phyloP scores from a whole-genome alignment of 129 eudicot species.

The Apium graveolens region DNA sequence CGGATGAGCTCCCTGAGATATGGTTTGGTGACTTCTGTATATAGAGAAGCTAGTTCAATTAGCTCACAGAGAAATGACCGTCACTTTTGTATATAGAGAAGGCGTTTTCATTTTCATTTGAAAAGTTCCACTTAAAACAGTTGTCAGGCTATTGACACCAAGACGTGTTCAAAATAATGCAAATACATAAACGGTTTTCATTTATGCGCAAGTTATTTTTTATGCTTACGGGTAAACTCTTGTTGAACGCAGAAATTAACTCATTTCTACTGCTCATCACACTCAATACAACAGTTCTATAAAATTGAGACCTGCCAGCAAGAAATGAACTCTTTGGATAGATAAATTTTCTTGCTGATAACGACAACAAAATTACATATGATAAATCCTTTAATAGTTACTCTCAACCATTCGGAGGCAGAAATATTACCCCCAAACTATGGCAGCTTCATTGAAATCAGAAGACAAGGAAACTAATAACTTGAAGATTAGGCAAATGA shows the following conservation, averaged over 20 bases:
- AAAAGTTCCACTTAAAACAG: no score
- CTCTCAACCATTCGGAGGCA: not conserved
- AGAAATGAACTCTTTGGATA: not conserved
- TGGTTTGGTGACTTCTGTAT: no score
- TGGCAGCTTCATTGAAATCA: not conserved
- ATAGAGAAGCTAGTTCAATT: no score
- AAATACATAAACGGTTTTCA: no score
- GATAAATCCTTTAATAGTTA: not conserved
- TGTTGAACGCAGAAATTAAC: no score
- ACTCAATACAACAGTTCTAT: not conserved
- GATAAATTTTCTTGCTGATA: not conserved
- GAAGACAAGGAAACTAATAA: not conserved
- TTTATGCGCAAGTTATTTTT: no score
- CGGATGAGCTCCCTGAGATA: no score
- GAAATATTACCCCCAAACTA: not conserved
- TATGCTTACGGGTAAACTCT: not conserved
- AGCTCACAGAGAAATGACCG: no score
- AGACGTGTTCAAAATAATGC: not conserved
- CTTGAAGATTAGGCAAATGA: constrained; percentile 2
- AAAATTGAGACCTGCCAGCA: not conserved
- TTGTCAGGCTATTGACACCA: no score
- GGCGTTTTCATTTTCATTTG: no score
- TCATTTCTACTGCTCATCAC: no score
- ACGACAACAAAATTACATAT: not conserved
- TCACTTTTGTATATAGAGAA: no score